These are phyloP conservation scores for Talaromyces funiculosus DNA, from an alignment of 2,329 filamentous ascomycete genomes.

Conservation along the genomic window DNA sequence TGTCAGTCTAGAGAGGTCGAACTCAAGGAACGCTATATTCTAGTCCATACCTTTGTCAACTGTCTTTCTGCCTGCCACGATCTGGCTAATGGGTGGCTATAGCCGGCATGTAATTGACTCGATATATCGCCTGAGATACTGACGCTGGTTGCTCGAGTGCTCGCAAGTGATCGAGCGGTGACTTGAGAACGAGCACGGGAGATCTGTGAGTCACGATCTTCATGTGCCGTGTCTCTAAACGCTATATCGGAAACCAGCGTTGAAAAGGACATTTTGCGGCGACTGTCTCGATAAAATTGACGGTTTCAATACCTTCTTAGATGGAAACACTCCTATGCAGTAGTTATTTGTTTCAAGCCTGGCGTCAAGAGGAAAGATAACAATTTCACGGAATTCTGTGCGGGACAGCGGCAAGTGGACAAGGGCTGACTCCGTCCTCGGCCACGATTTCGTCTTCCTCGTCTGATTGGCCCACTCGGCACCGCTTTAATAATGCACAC, in stretches of 20 bases:
- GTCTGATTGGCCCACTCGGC: not conserved
- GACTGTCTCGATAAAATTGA: not conserved
- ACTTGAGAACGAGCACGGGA: slow-evolving; percentile 36
- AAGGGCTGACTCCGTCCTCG: not conserved
- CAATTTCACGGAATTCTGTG: not conserved
- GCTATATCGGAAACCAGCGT: slow-evolving; percentile 47
- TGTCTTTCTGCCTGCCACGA: slow-evolving; percentile 81
- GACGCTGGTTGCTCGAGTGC: slow-evolving; percentile 46
- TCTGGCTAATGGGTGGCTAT: slow-evolving; percentile 71
- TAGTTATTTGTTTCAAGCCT: not conserved
- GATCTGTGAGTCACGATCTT: slow-evolving; percentile 40
- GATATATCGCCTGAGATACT: slow-evolving; percentile 62
- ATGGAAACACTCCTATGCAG: too few relatives aligned
- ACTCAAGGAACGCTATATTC: not conserved
- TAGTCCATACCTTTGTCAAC: slow-evolving; percentile 65
- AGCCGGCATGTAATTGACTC: slow-evolving; percentile 77
- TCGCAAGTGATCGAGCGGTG: slow-evolving; percentile 41
- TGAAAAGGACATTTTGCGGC: slow-evolving; percentile 41
- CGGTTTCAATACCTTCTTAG: not conserved
- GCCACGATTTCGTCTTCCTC: not conserved
- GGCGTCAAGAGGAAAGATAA: not conserved
- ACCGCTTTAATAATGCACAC: not conserved
- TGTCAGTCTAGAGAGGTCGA: not conserved
- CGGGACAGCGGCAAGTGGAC: not conserved
- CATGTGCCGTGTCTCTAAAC: slow-evolving; percentile 38